A percentile compares a stretch with the other conserved stretches of the same genome.
Conservation (phyloP, 805 yeast species). For the Hanseniaspora guilliermondii region DNA sequence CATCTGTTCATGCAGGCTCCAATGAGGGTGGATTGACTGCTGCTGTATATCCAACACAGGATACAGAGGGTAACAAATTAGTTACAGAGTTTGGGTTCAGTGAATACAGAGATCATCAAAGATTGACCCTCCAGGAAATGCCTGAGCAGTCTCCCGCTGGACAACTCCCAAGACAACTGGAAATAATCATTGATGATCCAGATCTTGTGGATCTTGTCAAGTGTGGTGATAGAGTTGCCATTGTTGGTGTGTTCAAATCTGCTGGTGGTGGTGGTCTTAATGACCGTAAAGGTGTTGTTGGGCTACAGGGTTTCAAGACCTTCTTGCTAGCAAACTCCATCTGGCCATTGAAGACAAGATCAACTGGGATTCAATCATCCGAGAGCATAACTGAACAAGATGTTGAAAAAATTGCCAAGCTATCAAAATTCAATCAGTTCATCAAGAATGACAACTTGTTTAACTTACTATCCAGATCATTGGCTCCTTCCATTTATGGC, state of each 20-base stretch:
- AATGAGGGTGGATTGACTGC: conserved; percentile 34
- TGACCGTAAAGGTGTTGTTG: conserved; percentile 21
- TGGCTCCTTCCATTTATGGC: conserved; percentile 94
- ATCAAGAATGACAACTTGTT: conserved; percentile 59
- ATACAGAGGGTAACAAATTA: conserved; percentile 77
- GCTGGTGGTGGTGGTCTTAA: conserved; percentile 76
- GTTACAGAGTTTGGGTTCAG: conserved; percentile 86
- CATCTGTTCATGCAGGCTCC: conserved; percentile 23
- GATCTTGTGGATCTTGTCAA: conserved; percentile 84
- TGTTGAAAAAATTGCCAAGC: conserved; percentile 69
- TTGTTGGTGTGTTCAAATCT: conserved; percentile 64
- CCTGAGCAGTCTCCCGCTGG: conserved; percentile 98
- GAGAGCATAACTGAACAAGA: conserved; percentile 66
- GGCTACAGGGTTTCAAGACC: conserved; percentile 56
- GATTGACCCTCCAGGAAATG: conserved; percentile 88
- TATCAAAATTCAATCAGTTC: conserved; percentile 50
- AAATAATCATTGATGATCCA: conserved; percentile 77
- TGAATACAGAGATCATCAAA: conserved; percentile 83
- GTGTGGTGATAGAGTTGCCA: conserved; percentile 92
- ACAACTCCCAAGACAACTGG: conserved; percentile 86
- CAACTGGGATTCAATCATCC: conserved; percentile 66
- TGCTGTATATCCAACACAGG: conserved; percentile 85
- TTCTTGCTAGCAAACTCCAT: conserved; percentile 81
- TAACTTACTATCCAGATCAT: conserved; percentile 66
- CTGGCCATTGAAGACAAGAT: conserved; percentile 76